These are phyloP conservation scores for Rheum nobile DNA, from an alignment of 148 eudicot genomes.

Conservation along the genomic window DNA sequence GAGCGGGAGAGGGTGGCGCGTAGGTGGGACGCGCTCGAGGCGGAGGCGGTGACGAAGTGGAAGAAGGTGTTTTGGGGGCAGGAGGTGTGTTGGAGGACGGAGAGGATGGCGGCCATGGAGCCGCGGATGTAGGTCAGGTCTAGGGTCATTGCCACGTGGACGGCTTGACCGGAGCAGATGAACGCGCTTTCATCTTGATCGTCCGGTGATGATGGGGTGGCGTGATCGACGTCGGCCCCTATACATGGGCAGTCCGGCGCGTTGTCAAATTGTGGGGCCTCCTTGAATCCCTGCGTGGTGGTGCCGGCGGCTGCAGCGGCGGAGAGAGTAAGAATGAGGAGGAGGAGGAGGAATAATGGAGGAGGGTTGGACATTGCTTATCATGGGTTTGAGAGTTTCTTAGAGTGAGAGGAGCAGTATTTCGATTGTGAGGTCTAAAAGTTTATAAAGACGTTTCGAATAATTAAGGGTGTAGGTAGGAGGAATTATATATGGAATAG, in stretches of 20 bases:
- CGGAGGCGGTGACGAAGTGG: slow-evolving; percentile 46
- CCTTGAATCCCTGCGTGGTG: slow-evolving; percentile 32
- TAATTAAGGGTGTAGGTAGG: too few relatives aligned
- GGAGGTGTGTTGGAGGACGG: slow-evolving; percentile 67
- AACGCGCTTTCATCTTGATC: background rate
- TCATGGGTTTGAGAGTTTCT: background rate
- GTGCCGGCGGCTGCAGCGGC: background rate
- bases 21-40: slow-evolving; percentile 12
- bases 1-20: slow-evolving; percentile 35
- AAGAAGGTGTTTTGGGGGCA: slow-evolving; percentile 67
- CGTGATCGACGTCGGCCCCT: background rate
- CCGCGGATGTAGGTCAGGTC: slow-evolving; percentile 73
- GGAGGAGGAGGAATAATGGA: background rate
- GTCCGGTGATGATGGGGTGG: too few relatives aligned
- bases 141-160: slow-evolving; percentile 80
- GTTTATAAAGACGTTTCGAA: background rate
- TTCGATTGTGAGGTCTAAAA: background rate
- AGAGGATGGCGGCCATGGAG: slow-evolving; percentile 69
- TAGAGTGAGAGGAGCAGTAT: background rate
- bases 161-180: slow-evolving; percentile 37
- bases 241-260: slow-evolving; percentile 38
- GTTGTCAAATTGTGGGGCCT: slow-evolving; percentile 71
- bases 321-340: background rate
- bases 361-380: slow-evolving; percentile 12
- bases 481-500: too few relatives aligned